Conservation (phyloP, 2,329 filamentous ascomycete genomes). For the Colletotrichum viniferum region DNA sequence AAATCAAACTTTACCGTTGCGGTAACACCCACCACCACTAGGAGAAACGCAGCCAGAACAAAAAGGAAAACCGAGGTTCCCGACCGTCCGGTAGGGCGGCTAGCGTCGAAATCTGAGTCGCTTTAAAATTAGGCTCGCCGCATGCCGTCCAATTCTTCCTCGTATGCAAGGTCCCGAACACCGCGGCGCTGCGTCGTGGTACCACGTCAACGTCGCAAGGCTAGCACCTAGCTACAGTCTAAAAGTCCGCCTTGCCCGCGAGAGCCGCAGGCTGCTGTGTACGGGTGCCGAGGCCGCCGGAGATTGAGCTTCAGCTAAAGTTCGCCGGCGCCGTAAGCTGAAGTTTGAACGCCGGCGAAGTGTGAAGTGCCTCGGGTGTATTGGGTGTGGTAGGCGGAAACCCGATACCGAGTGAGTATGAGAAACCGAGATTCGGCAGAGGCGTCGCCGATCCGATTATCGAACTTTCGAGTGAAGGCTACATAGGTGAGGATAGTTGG, state of each 20-base stretch:
- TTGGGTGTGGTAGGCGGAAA: background rate
- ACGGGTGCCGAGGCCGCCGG: background rate
- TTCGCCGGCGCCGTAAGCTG: background rate
- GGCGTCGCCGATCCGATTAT: background rate
- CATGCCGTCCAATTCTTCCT: background rate
- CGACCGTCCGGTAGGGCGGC: background rate
- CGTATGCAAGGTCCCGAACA: background rate
- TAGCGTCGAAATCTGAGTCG: background rate
- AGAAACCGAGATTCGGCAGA: background rate
- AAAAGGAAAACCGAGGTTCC: background rate
- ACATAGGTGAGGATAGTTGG: accelerated
- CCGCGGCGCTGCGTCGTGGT: background rate
- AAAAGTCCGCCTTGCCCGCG: background rate
- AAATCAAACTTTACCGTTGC: background rate
- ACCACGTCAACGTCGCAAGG: background rate
- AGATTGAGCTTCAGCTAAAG: background rate
- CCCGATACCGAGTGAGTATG: background rate
- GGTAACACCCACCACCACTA: background rate
- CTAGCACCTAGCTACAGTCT: background rate
- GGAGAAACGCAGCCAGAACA: background rate
- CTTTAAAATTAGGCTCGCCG: background rate
- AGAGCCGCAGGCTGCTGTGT: background rate
- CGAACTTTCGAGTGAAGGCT: background rate
- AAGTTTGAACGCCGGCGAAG: background rate
- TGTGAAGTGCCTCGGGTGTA: background rate